Evolutionary conservation across 176 grass and related monocot species (phyloP).

Genomic region (Pharus latifolius): DNA sequence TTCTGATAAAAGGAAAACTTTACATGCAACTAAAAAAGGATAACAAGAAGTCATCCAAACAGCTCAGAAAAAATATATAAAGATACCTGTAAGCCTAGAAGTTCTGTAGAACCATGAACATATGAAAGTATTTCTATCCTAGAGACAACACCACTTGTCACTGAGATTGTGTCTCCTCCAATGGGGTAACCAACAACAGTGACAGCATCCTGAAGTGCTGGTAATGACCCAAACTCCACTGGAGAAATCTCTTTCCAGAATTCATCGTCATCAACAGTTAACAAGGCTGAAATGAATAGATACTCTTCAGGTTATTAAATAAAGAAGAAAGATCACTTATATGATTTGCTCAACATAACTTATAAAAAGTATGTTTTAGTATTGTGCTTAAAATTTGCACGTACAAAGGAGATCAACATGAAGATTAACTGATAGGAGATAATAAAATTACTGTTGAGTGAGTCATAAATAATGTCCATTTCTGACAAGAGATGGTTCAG

Average conservation of each 20-base stretch:
- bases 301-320: neutral
- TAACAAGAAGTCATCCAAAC: slow-evolving; percentile 3
- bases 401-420: too few species aligned
- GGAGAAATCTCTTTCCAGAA: slow-evolving; percentile 87
- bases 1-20: neutral
- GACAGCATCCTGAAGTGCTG: slow-evolving; percentile 94
- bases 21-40: neutral
- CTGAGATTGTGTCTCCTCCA: slow-evolving; percentile 95
- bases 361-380: too few species aligned
- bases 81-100: slow-evolving; percentile 85
- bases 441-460: too few species aligned
- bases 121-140: slow-evolving; percentile 98
- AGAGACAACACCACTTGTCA: slow-evolving; percentile 94
- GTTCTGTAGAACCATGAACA: slow-evolving; percentile 97
- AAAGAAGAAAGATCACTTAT: slow-evolving; percentile 4
- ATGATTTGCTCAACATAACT: too few species aligned
- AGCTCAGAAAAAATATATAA: slow-evolving; percentile 22
- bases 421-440: too few species aligned
- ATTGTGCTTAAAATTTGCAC: too few species aligned
- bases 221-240: slow-evolving; percentile 67
- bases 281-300: slow-evolving; percentile 52
- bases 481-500: too few species aligned
- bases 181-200: slow-evolving; percentile 96
- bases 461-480: too few species aligned
- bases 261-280: slow-evolving; percentile 89